Base-by-base conservation (phyloP, 2,329 filamentous ascomycete genomes). In the Talaromyces sp. region DNA sequence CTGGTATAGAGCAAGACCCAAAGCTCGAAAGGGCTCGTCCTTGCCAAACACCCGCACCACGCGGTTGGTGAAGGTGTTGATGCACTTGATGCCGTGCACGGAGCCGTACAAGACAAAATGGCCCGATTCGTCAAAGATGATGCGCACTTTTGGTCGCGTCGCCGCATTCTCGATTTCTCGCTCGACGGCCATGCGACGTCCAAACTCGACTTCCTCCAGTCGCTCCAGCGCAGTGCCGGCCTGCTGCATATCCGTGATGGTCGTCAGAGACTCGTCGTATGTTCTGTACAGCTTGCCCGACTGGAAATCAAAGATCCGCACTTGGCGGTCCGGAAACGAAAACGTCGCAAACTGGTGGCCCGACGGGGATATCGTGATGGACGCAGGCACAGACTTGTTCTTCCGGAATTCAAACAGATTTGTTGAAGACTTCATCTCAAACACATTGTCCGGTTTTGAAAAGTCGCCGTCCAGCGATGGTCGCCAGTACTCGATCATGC, bases 371-470 rank as follows among this genome's bases (percentile, higher is more conserved):
- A 99, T 84, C 0, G 89, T 90, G 55, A 99, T 80, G 11, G 90
- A 90, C 4, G 87, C 86, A 0, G 93, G 93, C 0, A 89, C 84
- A 0, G 92, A 90, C 74, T 96, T 98, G 56, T 90, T 85, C 76
- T 97, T 98, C 71, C 96, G 98, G 79, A 99, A 98, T 58, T 96
- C 93, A 70, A 98, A 99, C 0, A 99, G 82, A 69, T 90, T 95
- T 2, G 95, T 99, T 1, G 90, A 88, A 71, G 91, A 96, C 77
- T 99, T 99, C 78, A 92, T 90, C 66, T 91, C 84, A 72, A 96
- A 99, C 19, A 99, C 92, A 57, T 86, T 91, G 66, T 92, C 88
- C 0, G 95, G 95, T 75, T 98, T 97, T 69, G 96, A 91, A 73
- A 91, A 86, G 1, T 85, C 87, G 64, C 84, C 85, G 49, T 46